Evolutionary conservation across 371 early-diverging fungal species (phyloP).

Genomic region (Circinella umbellata): DNA sequence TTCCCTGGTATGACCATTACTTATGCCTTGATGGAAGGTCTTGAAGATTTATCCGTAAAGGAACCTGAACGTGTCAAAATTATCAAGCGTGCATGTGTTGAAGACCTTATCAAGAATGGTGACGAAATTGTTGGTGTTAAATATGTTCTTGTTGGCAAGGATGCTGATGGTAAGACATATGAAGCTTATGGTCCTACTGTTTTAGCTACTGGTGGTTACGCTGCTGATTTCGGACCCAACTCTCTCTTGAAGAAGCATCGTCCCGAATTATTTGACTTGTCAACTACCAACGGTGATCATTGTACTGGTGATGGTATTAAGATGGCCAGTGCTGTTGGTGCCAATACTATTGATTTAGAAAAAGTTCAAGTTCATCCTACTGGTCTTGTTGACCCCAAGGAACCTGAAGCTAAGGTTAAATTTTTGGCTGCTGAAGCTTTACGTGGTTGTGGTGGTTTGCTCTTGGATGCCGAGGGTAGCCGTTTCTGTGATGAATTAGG

Average conservation of each 20-base stretch:
- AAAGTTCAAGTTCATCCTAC: slow-evolving; percentile 98
- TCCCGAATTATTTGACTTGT: slow-evolving; percentile 68
- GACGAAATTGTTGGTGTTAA: slow-evolving; percentile 84
- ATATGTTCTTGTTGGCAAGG: slow-evolving; percentile 65
- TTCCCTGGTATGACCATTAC: slow-evolving; percentile 97
- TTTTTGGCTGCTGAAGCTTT: slow-evolving; percentile 96
- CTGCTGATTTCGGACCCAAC: slow-evolving; percentile 73
- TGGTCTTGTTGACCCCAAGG: slow-evolving; percentile 90
- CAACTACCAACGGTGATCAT: slow-evolving; percentile 94
- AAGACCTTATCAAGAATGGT: slow-evolving; percentile 56
- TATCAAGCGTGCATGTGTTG: slow-evolving; percentile 81
- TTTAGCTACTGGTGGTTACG: slow-evolving; percentile 94
- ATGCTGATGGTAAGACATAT: slow-evolving; percentile 57
- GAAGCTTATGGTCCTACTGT: slow-evolving; percentile 81
- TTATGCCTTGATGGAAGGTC: slow-evolving; percentile 88
- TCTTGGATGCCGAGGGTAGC: slow-evolving; percentile 82
- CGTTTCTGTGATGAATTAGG: slow-evolving; percentile 95
- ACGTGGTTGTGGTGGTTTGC: slow-evolving; percentile 94
- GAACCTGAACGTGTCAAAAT: slow-evolving; percentile 76
- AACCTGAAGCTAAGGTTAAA: slow-evolving; percentile 87
- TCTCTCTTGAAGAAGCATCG: slow-evolving; percentile 73
- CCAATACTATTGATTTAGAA: slow-evolving; percentile 90
- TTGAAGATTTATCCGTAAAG: slow-evolving; percentile 76
- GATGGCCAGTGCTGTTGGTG: slow-evolving; percentile 84
- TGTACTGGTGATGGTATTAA: slow-evolving; percentile 96